Percentiles rank a stretch among this genome's conserved stretches.
Conservation (phyloP, 805 yeast genomes). For the Myxozyma mucilagina region DNA sequence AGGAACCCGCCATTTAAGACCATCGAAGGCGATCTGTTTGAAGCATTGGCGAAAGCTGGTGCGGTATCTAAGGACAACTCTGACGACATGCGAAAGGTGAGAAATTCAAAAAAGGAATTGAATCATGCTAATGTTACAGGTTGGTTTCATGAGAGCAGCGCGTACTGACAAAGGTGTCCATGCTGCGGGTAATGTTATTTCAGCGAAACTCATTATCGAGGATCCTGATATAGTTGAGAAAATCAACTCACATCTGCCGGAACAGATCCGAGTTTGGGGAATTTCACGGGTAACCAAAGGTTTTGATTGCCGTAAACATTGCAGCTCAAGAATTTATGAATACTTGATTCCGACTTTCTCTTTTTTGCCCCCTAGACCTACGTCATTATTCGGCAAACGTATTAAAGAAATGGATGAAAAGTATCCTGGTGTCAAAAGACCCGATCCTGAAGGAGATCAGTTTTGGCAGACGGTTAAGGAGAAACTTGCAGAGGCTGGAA, state of each 20-base stretch:
- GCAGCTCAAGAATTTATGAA: constrained; percentile 94
- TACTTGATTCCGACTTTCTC: constrained; percentile 90
- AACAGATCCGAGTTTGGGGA: constrained; percentile 90
- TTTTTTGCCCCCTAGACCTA: constrained; percentile 86
- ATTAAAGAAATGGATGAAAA: constrained; percentile 4
- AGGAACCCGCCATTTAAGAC: constrained; percentile 80
- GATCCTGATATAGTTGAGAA: constrained; percentile 71
- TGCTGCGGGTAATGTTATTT: constrained; percentile 92
- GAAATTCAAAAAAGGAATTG: background rate
- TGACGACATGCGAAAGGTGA: constrained; percentile 74
- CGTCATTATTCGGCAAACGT: constrained; percentile 53
- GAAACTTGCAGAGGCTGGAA: constrained; percentile 10
- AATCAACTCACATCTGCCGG: constrained; percentile 77
- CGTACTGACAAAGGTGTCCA: constrained; percentile 96
- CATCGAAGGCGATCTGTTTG: constrained; percentile 84
- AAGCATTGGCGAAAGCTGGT: constrained; percentile 81
- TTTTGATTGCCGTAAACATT: constrained; percentile 92
- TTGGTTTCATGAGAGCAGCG: constrained; percentile 63
- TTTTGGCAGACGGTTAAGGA: constrained; percentile 19
- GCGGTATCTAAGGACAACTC: constrained; percentile 86
- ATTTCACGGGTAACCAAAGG: constrained; percentile 82
- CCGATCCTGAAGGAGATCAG: constrained; percentile 22
- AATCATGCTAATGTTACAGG: constrained; percentile 30
- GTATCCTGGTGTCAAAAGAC: constrained; percentile 11
- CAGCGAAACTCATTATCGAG: constrained; percentile 79